Base-by-base conservation (phyloP, 768 basidiomycete genomes). In the Macrolepiota albuminosa region DNA sequence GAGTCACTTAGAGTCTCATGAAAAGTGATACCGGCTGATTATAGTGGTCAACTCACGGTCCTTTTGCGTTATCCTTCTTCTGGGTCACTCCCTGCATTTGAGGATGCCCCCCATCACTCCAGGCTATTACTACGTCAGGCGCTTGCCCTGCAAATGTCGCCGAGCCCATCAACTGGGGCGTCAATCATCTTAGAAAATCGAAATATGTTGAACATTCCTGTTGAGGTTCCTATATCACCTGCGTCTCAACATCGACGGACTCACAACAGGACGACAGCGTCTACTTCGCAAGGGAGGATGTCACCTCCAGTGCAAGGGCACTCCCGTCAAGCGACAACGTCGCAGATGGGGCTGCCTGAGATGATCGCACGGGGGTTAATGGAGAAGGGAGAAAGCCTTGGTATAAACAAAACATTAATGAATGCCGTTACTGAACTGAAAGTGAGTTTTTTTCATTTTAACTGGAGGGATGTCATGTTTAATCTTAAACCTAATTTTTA, bases 1-100 rank as follows among this genome's bases (percentile, higher is more conserved):
- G 59, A 69, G 18, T 29, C 6, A 24, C 43, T 47, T 9, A 62
- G 47, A 42, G 62, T 40, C 43, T 45, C 56, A 54, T 58, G 24
- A 60, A 33, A 67, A 96, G 95, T 98, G 46, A 86, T 95, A 61
- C 82, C 89, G 8, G 83, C 88, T 13, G 95, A 96, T 71, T 96
- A 96, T 71, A 92, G 87, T 57, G 82, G 80, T 1, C 89, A 97
- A 66, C 77, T 99, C 31, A 93, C 93, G 26, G 78, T 81, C 58
- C 81, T 98, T 21, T 76, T 99, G 40, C 91, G 91, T 57, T 98
- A 98, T 73, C 93, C 96, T 14, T 72, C 84, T 4, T 79, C 81
- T 13, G 73, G 79, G 1, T 62, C 75, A 40, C 59, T 68, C 24
- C 64, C 67, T 21, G 68, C 69, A 37, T 70, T 76, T 42, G 69